Evolutionary conservation across 768 basidiomycete species (phyloP).

Genomic region (Mycena filopes): DNA sequence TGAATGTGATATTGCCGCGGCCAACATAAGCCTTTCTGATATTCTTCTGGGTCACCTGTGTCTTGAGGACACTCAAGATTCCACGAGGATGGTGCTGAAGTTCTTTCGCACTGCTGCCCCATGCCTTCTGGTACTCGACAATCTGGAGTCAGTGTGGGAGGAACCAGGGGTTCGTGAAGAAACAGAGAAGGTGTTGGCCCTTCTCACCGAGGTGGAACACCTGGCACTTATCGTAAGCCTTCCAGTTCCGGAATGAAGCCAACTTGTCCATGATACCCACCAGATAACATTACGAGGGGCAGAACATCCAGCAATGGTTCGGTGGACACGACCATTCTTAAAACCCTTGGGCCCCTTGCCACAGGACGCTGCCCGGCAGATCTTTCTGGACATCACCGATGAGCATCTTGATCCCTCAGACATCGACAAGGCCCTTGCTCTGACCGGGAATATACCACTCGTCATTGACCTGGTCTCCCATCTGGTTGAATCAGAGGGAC

Average conservation of each 20-base stretch:
- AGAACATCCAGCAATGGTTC: background rate
- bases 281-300: conserved; percentile 22
- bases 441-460: background rate
- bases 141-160: conserved; percentile 10
- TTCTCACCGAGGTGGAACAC: conserved; percentile 1
- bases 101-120: background rate
- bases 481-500: conserved; percentile 7
- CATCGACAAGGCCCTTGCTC: background rate
- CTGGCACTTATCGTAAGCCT: conserved; percentile 1
- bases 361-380: conserved; percentile 9
- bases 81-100: background rate
- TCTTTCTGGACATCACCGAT: conserved; percentile 9
- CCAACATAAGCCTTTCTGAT: background rate
- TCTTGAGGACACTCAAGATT: background rate
- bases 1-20: background rate
- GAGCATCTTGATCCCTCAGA: background rate
- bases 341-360: background rate
- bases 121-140: conserved; percentile 6
- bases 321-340: background rate
- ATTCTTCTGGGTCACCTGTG: background rate
- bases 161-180: background rate
- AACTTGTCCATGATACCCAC: background rate
- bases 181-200: conserved; percentile 1
- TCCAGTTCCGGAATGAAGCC: too few relatives aligned
- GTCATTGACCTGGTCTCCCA: background rate